Base-by-base conservation (phyloP, 148 eudicot genomes). In the Gaultheria prostrata region DNA sequence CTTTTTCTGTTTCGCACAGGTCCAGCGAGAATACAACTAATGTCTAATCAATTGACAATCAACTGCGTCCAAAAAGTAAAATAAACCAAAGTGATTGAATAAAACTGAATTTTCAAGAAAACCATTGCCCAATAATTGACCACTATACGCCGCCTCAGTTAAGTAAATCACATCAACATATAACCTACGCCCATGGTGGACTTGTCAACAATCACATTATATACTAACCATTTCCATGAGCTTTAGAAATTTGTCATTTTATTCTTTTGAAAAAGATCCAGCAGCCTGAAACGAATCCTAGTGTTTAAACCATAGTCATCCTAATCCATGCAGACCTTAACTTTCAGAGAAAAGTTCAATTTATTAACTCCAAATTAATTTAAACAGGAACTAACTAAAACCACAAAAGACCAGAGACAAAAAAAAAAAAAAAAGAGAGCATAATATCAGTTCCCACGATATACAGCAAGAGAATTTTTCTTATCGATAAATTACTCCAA, bases 331-430 rank as follows among this genome's bases (percentile, higher is more conserved):
- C 65, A 0, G 24, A 7, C 26, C 24, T 57, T 57, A 57, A 21
- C 65, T 57, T 57, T 57, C 0, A 57, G 6, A 57, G 24, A 57
- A 57, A 57, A 20, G 26, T 21, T 57, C 65, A 57, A 6, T 20
- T n/a, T 6, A 24, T 0, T 10, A 67, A 67, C 26, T 24, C 72
- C 32, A 10, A 57, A 9, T 28, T 9, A 67, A 67, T 67, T 28
- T 67, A 67, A 67, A 11, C 72, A 67, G 72, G 72, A 67, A 15
- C 72, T 9, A 67, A 67, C 72, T 67, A 67, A 67, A 67, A 67
- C 33, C 33, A 26, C 33, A 67, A 67, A 28, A 28, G 35, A 67
- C 72, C 72, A 67, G 18, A 67, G 33, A 17, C 15, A n/a, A n/a
- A n/a, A n/a, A n/a, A 9, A 67, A 1, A 13, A 67, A 67, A 67